Evolutionary conservation across 2,329 filamentous ascomycete species (phyloP), one percentile per base, ranked within the genome.

Genomic region (Colletotrichum sp.): DNA sequence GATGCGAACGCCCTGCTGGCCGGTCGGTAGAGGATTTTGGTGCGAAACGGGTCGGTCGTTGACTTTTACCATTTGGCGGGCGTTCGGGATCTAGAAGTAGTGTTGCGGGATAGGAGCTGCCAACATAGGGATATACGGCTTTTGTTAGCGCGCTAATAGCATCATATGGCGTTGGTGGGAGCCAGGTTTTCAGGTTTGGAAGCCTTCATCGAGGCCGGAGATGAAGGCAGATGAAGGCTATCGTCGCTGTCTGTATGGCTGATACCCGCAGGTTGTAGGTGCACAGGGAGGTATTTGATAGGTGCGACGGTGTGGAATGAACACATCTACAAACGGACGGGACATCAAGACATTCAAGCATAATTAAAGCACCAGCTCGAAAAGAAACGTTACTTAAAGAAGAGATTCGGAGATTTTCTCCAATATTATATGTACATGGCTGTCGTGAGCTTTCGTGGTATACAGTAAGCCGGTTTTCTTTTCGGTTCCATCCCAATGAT

Each of bases 1-100:
- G 97, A 99, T 86, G 94, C 96, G 51, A 92, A 88, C 75, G 84
- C 86, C 76, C 76, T 90, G 47, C 81, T 84, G 66, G 69, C 62
- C 3, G 72, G 69, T 54, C 31, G 69, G 76, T 78, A 47, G 76
- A 24, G 27, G 13, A 33, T 34, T 54, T 66, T 11, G 9, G 31
- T 34, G 51, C 29, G 24, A 29, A 18, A 34, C 24, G 21, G 43
- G 8, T 38, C 15, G 31, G 54, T 11, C 29, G 29, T 59, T 43
- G 61, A 27, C 31, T 27, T 73, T 66, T 21, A 31, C 12, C 58
- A 54, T 54, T 11, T 33, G 47, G 21, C 36, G 33, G 72, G 72
- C 68, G 68, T 74, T 74, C 29, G 8, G 43, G 38, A 24, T 38
- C 51, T 59, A 65, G 51, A 47, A 33, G 18, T 31, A 36, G 29